Conservation (phyloP, 139 green algal species). For the Picochlorum sp. region DNA sequence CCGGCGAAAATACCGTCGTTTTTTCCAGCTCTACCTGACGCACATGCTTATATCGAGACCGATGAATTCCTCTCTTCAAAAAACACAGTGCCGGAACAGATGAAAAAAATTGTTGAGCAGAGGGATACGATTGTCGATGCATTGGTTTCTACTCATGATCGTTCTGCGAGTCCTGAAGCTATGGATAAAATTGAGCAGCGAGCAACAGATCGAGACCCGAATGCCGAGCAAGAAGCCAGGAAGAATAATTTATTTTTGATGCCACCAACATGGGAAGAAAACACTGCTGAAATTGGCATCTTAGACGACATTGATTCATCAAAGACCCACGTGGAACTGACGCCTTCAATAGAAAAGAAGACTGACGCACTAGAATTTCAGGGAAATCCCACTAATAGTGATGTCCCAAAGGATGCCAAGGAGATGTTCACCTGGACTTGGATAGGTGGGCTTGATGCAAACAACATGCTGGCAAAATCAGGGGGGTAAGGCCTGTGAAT, state of each 20-base stretch:
- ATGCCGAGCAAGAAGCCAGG: conserved; percentile 3
- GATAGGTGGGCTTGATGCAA: too few species aligned
- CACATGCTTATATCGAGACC: conserved; percentile 58
- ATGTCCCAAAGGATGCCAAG: too few species aligned
- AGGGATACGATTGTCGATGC: background rate
- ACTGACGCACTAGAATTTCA: too few species aligned
- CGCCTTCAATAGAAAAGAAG: too few species aligned
- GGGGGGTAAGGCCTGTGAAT: too few species aligned
- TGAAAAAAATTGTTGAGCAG: background rate
- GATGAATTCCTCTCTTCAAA: conserved; percentile 1
- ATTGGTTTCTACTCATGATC: background rate
- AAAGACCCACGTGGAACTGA: too few species aligned
- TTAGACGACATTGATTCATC: too few species aligned
- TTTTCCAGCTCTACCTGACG: conserved; percentile 74
- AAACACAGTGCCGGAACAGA: background rate
- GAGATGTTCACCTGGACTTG: too few species aligned
- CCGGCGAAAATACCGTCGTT: conserved; percentile 59
- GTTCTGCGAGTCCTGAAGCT: background rate
- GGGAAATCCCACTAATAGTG: too few species aligned
- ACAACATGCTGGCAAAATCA: too few species aligned
- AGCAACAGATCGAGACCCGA: background rate
- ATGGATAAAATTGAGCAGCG: background rate
- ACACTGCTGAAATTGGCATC: too few species aligned
- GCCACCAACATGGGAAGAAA: conserved; percentile 8
- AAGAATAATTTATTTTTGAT: conserved; percentile 25